Evolutionary conservation across 1,284 basidiomycete species (phyloP), one percentile per base, ranked within the genome.

Genomic region (Fereydounia khargensis): DNA sequence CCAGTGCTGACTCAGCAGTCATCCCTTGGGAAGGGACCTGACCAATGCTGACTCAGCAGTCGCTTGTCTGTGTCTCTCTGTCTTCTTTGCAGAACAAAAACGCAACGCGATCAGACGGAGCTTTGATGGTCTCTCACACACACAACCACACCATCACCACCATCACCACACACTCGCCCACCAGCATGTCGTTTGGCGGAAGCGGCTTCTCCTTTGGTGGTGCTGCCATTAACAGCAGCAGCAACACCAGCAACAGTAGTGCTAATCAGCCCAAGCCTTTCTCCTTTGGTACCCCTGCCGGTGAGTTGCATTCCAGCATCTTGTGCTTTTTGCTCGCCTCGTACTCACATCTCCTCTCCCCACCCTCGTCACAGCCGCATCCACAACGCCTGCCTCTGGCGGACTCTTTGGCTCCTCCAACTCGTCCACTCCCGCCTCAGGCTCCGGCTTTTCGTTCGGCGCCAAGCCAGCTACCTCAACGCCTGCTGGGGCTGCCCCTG

Each of bases 141-240:
- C 19, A 27, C 17, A 35, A 22, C 35, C 22, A 23, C 42, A 35
- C 1, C 33, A 34, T 9, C 37, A 37, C 6, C 27, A 4, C 5
- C 31, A 43, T 19, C 39, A 41, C 19, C 33, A n/a, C 16, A 2
- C 16, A 17, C 22, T 13, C 14, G 17, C 7, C 6, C 10, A 3
- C 13, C 22, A 43, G 10, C 47, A 62, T 62, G 58, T 62, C 58
- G 37, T 62, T 62, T 35, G 63, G 63, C 28, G 62, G 53, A 28
- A 42, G 41, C 25, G 51, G 53, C 32, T 64, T 64, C 57, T 60
- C 61, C 34, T 64, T 64, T 28, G 60, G 60, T 21, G 49, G 41
- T 13, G 42, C 46, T 5, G 27, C 28, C 23, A 48, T 39, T 28
- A 61, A 41, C 41, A 61, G 37, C 18, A 54, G 35, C 31, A 49